phyloP scores from a whole-genome alignment of 441 rosid genomes.

The Populus hybrid region DNA sequence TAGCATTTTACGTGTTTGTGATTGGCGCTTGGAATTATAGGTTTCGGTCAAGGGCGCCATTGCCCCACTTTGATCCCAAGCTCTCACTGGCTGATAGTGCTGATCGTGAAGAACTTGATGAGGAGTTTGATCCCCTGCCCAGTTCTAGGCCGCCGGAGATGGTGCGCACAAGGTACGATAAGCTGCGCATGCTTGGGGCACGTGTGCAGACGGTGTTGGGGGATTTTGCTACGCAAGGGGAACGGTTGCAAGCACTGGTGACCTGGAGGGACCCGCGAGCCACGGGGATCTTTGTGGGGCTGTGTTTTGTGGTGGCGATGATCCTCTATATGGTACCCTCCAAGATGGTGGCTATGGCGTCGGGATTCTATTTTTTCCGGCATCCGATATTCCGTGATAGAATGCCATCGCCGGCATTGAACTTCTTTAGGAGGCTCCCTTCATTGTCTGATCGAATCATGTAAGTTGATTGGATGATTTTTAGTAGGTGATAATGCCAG shows the following conservation, averaged over 20 bases:
- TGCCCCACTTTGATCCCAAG: slow-evolving; percentile 67
- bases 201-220: slow-evolving; percentile 81
- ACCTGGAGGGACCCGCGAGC: slow-evolving; percentile 97
- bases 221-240: slow-evolving; percentile 88
- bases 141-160: slow-evolving; percentile 56
- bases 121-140: slow-evolving; percentile 79
- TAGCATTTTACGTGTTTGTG: slow-evolving; percentile 62
- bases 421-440: slow-evolving; percentile 88
- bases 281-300: slow-evolving; percentile 71
- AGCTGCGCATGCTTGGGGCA: slow-evolving; percentile 64
- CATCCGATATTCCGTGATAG: slow-evolving; percentile 88
- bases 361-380: slow-evolving; percentile 80
- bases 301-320: slow-evolving; percentile 63
- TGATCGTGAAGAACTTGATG: slow-evolving; percentile 81
- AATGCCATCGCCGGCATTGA: slow-evolving; percentile 75
- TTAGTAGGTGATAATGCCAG: not conserved
- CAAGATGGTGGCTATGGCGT: slow-evolving; percentile 86
- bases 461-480: slow-evolving; percentile 23
- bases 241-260: slow-evolving; percentile 81
- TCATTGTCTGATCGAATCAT: slow-evolving; percentile 79
- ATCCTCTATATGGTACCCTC: slow-evolving; percentile 70
- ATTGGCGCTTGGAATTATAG: slow-evolving; percentile 85
- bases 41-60: slow-evolving; percentile 61
- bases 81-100: slow-evolving; percentile 72
- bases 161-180: slow-evolving; percentile 67